phyloP scores from a whole-genome alignment of 495 filamentous ascomycete genomes.

The Annulohypoxylon bovei region DNA sequence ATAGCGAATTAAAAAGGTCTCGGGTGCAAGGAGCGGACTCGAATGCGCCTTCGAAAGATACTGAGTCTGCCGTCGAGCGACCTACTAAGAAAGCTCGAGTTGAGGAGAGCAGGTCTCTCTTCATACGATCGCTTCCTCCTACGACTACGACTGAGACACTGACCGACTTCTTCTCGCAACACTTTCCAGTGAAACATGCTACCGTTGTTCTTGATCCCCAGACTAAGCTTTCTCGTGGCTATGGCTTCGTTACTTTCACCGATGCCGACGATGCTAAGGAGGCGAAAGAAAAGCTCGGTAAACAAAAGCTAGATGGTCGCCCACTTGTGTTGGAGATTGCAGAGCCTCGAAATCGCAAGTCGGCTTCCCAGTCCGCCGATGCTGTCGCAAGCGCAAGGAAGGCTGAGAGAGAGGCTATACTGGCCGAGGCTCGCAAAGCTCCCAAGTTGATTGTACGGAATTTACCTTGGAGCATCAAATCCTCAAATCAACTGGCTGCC shows the following conservation, averaged over 20 bases:
- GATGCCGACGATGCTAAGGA: slow-evolving; percentile 88
- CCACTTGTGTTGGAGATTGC: slow-evolving; percentile 88
- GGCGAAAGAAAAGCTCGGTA: slow-evolving; percentile 81
- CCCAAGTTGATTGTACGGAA: slow-evolving; percentile 95
- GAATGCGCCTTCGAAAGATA: slow-evolving; percentile 32
- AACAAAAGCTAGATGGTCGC: slow-evolving; percentile 75
- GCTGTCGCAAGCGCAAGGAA: slow-evolving; percentile 60
- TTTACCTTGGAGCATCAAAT: slow-evolving; percentile 94
- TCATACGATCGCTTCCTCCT: slow-evolving; percentile 85
- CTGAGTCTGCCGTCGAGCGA: slow-evolving; percentile 38
- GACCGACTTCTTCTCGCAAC: slow-evolving; percentile 88
- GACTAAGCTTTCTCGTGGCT: slow-evolving; percentile 88
- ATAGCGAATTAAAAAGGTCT: slow-evolving; percentile 48
- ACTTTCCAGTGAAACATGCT: slow-evolving; percentile 93
- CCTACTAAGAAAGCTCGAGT: slow-evolving; percentile 56
- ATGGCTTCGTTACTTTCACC: slow-evolving; percentile 96
- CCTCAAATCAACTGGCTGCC: slow-evolving; percentile 75
- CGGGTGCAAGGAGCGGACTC: slow-evolving; percentile 40
- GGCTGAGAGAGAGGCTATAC: slow-evolving; percentile 64
- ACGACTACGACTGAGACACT: slow-evolving; percentile 83
- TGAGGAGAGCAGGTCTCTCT: slow-evolving; percentile 74
- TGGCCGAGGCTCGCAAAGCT: slow-evolving; percentile 64
- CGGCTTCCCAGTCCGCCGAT: slow-evolving; percentile 51
- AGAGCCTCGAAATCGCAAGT: slow-evolving; percentile 80
- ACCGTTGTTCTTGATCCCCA: slow-evolving; percentile 81